Conservation (phyloP, 2,329 filamentous ascomycete species). For the Coccinonectria pachysandricola region DNA sequence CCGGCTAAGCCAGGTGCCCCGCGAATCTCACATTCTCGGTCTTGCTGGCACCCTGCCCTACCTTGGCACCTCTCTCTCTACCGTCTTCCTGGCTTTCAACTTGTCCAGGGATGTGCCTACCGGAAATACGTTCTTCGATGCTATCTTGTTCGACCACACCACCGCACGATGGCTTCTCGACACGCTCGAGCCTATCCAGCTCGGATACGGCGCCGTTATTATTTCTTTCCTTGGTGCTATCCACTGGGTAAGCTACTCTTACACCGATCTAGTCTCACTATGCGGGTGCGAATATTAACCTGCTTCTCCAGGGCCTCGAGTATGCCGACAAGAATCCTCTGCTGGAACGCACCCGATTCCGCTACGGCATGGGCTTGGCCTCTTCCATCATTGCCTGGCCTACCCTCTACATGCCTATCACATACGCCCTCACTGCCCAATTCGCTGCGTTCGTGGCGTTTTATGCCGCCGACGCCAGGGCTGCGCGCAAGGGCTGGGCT, state of each 20-base stretch:
- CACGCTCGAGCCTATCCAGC: slow-evolving; percentile 74
- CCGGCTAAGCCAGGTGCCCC: slow-evolving; percentile 52
- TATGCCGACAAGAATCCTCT: slow-evolving; percentile 60
- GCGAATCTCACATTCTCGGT: slow-evolving; percentile 57
- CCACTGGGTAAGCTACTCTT: slow-evolving; percentile 68
- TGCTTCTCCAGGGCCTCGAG: slow-evolving; percentile 61
- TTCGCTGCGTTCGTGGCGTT: slow-evolving; percentile 77
- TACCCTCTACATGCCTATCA: slow-evolving; percentile 71
- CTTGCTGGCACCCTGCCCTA: slow-evolving; percentile 78
- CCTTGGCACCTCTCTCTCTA: slow-evolving; percentile 71
- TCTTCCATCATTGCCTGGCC: slow-evolving; percentile 82
- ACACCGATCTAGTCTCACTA: too few relatives aligned
- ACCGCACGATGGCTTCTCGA: slow-evolving; percentile 63
- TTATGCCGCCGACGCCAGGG: slow-evolving; percentile 75
- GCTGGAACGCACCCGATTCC: slow-evolving; percentile 55
- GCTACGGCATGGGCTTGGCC: slow-evolving; percentile 74
- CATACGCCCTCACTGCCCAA: slow-evolving; percentile 77
- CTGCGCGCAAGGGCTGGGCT: slow-evolving; percentile 64
- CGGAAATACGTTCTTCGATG: slow-evolving; percentile 43
- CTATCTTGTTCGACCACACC: slow-evolving; percentile 55
- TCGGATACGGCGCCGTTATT: slow-evolving; percentile 86
- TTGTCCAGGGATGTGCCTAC: slow-evolving; percentile 57
- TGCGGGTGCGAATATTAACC: too few relatives aligned
- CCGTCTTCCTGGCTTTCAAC: slow-evolving; percentile 73
- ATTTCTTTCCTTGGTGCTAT: slow-evolving; percentile 90